Evolutionary conservation across 495 filamentous ascomycete species (phyloP).

Genomic region (Neurospora sp.): DNA sequence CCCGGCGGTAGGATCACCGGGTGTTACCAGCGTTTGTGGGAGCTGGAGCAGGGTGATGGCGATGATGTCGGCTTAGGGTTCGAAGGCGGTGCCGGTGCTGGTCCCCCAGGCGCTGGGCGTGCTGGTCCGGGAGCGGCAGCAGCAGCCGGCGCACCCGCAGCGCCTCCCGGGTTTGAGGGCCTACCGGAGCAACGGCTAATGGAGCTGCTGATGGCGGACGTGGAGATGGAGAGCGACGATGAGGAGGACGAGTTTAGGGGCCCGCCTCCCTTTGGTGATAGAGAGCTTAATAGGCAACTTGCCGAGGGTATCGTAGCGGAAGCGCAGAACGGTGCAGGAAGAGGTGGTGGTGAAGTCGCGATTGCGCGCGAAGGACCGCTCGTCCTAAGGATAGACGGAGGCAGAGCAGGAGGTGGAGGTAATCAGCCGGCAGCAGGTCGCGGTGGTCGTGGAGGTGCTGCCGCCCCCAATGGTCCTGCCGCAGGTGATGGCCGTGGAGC

Average conservation of each 20-base stretch:
- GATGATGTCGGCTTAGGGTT: constrained; percentile 45
- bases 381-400: constrained; percentile 39
- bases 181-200: not conserved
- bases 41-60: constrained; percentile 76
- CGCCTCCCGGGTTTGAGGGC: not conserved
- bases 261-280: not conserved
- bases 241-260: constrained; percentile 7
- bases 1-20: constrained; percentile 36
- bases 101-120: constrained; percentile 1
- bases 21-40: constrained; percentile 85
- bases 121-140: not conserved
- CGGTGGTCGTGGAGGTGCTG: constrained; percentile 12
- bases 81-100: constrained; percentile 31
- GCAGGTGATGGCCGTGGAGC: not conserved
- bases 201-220: constrained; percentile 14
- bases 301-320: not conserved
- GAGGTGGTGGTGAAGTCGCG: constrained; percentile 18
- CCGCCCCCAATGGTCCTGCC: constrained; percentile 23
- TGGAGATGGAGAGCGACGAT: constrained; percentile 16
- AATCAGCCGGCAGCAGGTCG: constrained; percentile 19
- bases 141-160: not conserved
- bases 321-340: constrained; percentile 2
- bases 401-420: not conserved
- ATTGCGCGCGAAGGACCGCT: constrained; percentile 44
- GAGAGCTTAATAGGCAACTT: not conserved